A percentile compares a stretch with the other conserved stretches of the same genome.
Evolutionary conservation across 305 asterid genomes (phyloP).

Genomic region (Rubia tinctorum): DNA sequence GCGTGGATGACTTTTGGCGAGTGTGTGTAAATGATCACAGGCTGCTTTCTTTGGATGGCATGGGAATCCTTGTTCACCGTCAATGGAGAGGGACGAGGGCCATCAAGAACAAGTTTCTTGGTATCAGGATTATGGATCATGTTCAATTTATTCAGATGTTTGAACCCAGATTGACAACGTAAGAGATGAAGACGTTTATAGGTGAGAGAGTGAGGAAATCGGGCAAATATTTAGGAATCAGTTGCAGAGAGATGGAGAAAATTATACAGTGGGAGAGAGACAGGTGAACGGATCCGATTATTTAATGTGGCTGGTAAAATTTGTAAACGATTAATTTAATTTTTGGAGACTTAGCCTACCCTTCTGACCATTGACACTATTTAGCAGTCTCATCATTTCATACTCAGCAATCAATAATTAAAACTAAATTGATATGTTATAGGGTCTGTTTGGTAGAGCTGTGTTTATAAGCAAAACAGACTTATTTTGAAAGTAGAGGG

Average conservation of each 20-base stretch:
- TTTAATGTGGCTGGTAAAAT: not conserved
- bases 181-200: conserved; percentile 1
- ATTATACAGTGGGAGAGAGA: not conserved
- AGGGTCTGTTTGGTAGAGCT: no score
- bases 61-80: conserved; percentile 41
- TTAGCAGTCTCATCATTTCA: not conserved
- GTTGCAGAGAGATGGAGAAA: not conserved
- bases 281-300: not conserved
- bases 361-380: conserved; percentile 29
- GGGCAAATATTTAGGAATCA: conserved; percentile 3
- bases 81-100: conserved; percentile 46
- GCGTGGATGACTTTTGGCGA: conserved; percentile 62
- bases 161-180: not conserved
- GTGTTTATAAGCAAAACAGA: no score
- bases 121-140: conserved; percentile 25
- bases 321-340: not conserved
- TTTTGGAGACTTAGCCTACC: conserved; percentile 16
- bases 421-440: no score
- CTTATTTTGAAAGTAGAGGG: no score
- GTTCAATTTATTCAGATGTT: not conserved
- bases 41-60: conserved; percentile 43
- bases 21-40: conserved; percentile 70
- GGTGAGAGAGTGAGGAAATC: not conserved
- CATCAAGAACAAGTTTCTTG: conserved; percentile 34
- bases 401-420: not conserved